Percentiles rank a stretch among this genome's conserved stretches.
Evolutionary conservation across 2,329 filamentous ascomycete species (phyloP).

Genomic region (Akanthomyces uredinophilus): DNA sequence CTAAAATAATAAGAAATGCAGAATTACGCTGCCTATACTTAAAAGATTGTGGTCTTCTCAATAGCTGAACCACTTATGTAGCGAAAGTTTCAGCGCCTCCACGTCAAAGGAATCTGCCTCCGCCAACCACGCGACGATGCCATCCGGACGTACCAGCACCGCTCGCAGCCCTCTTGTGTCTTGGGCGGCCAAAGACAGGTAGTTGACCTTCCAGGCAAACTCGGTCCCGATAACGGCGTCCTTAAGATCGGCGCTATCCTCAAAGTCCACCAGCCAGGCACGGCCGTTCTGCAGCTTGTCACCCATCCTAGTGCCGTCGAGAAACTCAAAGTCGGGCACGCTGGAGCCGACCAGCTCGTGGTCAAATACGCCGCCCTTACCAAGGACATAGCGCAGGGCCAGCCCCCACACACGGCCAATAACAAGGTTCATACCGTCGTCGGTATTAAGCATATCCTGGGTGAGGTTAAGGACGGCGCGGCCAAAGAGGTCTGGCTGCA

Average conservation of each 20-base stretch:
- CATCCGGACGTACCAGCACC: slow-evolving; percentile 29
- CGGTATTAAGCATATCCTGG: slow-evolving; percentile 25
- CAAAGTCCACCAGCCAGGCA: slow-evolving; percentile 26
- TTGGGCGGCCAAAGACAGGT: slow-evolving; percentile 19
- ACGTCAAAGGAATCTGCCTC: slow-evolving; percentile 19
- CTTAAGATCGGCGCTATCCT: slow-evolving; percentile 15
- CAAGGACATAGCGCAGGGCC: slow-evolving; percentile 27
- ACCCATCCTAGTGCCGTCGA: slow-evolving; percentile 25
- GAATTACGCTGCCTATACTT: too few species aligned
- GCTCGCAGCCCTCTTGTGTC: slow-evolving; percentile 22
- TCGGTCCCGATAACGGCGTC: slow-evolving; percentile 3
- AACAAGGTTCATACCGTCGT: slow-evolving; percentile 26
- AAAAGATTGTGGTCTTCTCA: neutral
- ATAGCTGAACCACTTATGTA: slow-evolving; percentile 10
- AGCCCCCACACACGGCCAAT: slow-evolving; percentile 32
- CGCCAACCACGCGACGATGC: slow-evolving; percentile 27
- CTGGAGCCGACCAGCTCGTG: slow-evolving; percentile 31
- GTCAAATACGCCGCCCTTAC: slow-evolving; percentile 14
- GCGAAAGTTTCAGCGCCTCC: slow-evolving; percentile 12
- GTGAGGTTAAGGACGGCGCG: slow-evolving; percentile 23
- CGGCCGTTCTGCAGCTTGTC: slow-evolving; percentile 24
- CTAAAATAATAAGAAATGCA: too few species aligned
- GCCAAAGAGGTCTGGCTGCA: slow-evolving; percentile 25
- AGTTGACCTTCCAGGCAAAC: slow-evolving; percentile 20
- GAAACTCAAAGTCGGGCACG: slow-evolving; percentile 30